Evolutionary conservation across 495 filamentous ascomycete genomes (phyloP), one percentile per base, ranked within the genome.

Genomic region (Aspergillus bertholletiae): DNA sequence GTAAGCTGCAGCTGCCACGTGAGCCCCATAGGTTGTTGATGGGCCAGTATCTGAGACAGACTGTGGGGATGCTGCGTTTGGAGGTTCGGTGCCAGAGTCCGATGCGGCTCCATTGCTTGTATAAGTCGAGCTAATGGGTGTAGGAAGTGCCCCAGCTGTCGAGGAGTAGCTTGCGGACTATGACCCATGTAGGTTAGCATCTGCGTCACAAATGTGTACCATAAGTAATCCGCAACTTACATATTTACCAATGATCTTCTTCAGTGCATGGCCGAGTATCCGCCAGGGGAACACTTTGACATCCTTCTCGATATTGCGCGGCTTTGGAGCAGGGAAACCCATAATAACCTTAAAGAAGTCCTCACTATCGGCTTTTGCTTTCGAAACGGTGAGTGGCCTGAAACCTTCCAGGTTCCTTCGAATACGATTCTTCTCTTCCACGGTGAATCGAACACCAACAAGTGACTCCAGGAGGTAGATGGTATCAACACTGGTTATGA

Each of bases 221-320:
- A 6, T 12, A 3, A 22, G 39, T 17, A 22, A 8, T 32, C 27
- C 7, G 18, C 35, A 28, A 82, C 88, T 79, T 72, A 89, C 88
- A 72, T 97, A 98, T 92, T 98, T 98, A 56, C 89, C 86, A 67
- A 97, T 95, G 64, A 97, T 96, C 75, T 98, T 98, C 79, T 91
- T 94, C 51, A 98, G 73, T 0, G 94, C 92, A 40, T 82, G 80
- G 12, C 77, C 78, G 12, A 98, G 74, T 46, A 89, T 88, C 64
- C 87, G 90, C 95, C 94, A 98, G 11, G 89, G 85, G 65, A 97
- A 98, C 6, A 97, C 94, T 70, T 98, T 98, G 61, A 98, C 90
- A 62, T 96, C 92, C 73, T 98, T 98, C 77, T 97, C 94, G 60
- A 98, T 98, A 61, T 96, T 96, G 37, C 94, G 80, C 6, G 94